Conservation (phyloP, 2,329 filamentous ascomycete species). For the Colletotrichum shisoi region DNA sequence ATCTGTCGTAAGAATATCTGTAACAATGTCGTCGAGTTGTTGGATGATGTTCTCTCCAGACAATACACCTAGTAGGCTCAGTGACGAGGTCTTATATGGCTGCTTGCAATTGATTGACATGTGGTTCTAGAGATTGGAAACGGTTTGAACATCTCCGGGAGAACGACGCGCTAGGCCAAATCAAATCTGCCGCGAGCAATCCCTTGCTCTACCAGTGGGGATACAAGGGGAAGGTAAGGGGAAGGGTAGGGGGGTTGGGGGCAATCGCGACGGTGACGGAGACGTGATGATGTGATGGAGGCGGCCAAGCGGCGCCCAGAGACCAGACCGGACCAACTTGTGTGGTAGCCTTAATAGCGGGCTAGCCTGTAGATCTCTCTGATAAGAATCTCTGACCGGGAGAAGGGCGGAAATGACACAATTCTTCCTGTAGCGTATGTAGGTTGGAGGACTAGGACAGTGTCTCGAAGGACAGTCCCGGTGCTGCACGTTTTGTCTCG, state of each 20-base stretch:
- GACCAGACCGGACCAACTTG: constrained; percentile 24
- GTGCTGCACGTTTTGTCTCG: constrained; percentile 11
- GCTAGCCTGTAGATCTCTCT: constrained; percentile 35
- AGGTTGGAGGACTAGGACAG: background rate
- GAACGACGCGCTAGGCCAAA: constrained; percentile 31
- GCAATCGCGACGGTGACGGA: constrained; percentile 8
- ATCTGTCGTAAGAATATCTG: background rate
- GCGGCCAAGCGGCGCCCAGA: constrained; percentile 27
- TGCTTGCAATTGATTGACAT: constrained; percentile 13
- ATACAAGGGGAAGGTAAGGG: constrained; percentile 25
- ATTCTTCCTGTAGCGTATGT: constrained; percentile 22
- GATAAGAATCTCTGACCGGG: constrained; percentile 25
- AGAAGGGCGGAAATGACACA: constrained; percentile 34
- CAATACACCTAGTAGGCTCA: background rate
- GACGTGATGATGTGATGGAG: constrained; percentile 22
- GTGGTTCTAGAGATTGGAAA: constrained; percentile 7
- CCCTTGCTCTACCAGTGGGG: constrained; percentile 32
- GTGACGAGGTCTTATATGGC: constrained; percentile 30
- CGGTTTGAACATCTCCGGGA: constrained; percentile 37
- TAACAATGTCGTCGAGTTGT: constrained; percentile 3
- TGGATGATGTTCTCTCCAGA: background rate
- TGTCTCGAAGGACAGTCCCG: constrained; percentile 18
- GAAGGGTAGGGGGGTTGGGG: constrained; percentile 24
- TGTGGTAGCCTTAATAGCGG: constrained; percentile 34
- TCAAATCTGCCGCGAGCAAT: constrained; percentile 32